phyloP scores from a whole-genome alignment of 345 rosid species.

The Draba incana region DNA sequence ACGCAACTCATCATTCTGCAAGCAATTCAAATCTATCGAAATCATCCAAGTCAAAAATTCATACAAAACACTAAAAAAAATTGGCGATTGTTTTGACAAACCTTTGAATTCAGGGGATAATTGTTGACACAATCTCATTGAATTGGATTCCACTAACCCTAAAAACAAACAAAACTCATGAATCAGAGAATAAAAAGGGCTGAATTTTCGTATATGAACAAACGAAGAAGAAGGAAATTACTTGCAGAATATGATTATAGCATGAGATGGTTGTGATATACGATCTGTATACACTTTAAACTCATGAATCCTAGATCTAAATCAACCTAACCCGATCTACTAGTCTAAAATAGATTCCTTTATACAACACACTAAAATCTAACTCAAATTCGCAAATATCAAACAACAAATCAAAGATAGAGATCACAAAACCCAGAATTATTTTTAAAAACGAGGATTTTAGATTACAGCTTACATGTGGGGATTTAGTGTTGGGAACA shows the following conservation, averaged over 20 bases:
- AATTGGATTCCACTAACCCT: too few species aligned
- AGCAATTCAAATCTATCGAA: too few species aligned
- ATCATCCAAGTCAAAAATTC: too few species aligned
- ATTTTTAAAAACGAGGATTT: background rate
- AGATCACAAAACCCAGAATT: background rate
- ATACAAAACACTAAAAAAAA: too few species aligned
- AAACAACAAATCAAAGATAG: background rate
- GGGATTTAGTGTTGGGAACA: slow-evolving; percentile 64
- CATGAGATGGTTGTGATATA: slow-evolving; percentile 84
- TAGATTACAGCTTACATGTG: slow-evolving; percentile 52
- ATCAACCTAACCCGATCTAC: too few species aligned
- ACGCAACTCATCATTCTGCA: too few species aligned
- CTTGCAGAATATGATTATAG: slow-evolving; percentile 89
- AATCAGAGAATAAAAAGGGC: too few species aligned
- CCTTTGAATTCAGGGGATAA: too few species aligned
- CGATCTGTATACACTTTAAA: slow-evolving; percentile 76
- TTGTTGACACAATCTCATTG: too few species aligned
- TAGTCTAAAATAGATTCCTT: background rate
- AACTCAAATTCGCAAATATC: background rate
- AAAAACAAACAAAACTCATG: too few species aligned
- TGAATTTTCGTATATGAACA: background rate
- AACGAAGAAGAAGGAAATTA: slow-evolving; percentile 22
- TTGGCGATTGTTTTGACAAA: too few species aligned
- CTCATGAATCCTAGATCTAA: slow-evolving; percentile 1
- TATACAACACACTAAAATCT: background rate